phyloP scores from a whole-genome alignment of 441 rosid species.

The Eutrema salsugineum region DNA sequence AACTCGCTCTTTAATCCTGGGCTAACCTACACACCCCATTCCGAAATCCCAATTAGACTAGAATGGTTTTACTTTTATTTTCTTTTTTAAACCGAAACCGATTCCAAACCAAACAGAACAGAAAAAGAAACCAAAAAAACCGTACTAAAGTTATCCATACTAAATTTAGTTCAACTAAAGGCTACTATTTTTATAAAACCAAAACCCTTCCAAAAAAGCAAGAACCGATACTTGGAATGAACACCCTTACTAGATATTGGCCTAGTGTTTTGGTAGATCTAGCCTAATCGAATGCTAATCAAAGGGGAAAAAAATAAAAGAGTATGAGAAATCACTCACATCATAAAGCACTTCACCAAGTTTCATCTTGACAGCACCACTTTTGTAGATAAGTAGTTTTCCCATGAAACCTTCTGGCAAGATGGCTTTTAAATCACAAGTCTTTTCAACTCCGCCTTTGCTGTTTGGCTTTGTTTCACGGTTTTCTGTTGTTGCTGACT shows the following conservation, averaged over 20 bases:
- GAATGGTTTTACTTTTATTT: no score
- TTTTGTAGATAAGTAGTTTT: slow-evolving; percentile 69
- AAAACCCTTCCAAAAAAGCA: not conserved
- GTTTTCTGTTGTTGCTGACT: slow-evolving; percentile 30
- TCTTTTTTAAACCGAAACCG: not conserved
- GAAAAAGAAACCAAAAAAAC: not conserved
- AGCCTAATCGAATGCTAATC: not conserved
- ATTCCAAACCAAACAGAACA: not conserved
- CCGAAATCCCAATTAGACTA: not conserved
- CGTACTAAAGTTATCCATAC: not conserved
- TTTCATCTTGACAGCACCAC: slow-evolving; percentile 80
- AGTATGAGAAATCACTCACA: slow-evolving; percentile 44
- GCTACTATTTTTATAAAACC: not conserved
- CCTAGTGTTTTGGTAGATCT: not conserved
- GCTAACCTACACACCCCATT: slow-evolving; percentile 49
- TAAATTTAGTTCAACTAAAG: not conserved
- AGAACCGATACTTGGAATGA: not conserved
- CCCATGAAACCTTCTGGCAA: slow-evolving; percentile 80
- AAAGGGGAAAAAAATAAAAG: not conserved
- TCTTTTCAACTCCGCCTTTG: slow-evolving; percentile 7
- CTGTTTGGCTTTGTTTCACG: slow-evolving; percentile 24
- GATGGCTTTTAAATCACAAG: slow-evolving; percentile 40
- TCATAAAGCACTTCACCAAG: slow-evolving; percentile 69
- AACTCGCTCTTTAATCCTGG: slow-evolving; percentile 58
- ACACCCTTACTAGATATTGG: no score